A percentile compares a stretch with the other conserved stretches of the same genome.
These are phyloP conservation scores for Solanum paucissectum DNA, from an alignment of 257 asterid species.

Conservation along the genomic window DNA sequence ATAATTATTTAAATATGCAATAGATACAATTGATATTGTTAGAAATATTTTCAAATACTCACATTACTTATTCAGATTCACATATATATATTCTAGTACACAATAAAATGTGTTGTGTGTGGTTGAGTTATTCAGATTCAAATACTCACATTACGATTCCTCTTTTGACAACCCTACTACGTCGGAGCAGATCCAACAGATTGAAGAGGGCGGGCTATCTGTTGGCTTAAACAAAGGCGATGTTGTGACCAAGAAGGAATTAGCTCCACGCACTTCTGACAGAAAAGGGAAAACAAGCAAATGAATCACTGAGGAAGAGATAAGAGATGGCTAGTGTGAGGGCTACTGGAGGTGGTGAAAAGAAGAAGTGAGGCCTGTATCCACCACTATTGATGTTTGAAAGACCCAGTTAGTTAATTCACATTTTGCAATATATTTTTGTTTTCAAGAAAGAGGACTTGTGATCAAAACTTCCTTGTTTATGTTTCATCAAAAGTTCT, in stretches of 20 bases:
- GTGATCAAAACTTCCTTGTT: not conserved
- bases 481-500: not conserved
- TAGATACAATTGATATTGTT: too few species aligned
- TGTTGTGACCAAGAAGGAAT: constrained; percentile 31
- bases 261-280: constrained; percentile 37
- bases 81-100: too few species aligned
- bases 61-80: too few species aligned
- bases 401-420: not conserved
- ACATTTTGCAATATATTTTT: not conserved
- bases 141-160: too few species aligned
- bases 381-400: not conserved
- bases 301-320: constrained; percentile 31
- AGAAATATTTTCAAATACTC: too few species aligned
- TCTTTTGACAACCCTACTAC: not conserved
- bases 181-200: not conserved
- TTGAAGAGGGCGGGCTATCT: constrained; percentile 20
- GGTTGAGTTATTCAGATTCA: too few species aligned
- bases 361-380: constrained; percentile 10
- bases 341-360: constrained; percentile 16
- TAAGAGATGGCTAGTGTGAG: constrained; percentile 51
- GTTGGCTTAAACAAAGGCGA: constrained; percentile 45
- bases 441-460: not conserved
- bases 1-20: too few species aligned
- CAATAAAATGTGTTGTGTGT: too few species aligned
- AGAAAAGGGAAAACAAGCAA: constrained; percentile 27